phyloP scores from a whole-genome alignment of 1,284 basidiomycete species.

The Neonothopanus nambi region DNA sequence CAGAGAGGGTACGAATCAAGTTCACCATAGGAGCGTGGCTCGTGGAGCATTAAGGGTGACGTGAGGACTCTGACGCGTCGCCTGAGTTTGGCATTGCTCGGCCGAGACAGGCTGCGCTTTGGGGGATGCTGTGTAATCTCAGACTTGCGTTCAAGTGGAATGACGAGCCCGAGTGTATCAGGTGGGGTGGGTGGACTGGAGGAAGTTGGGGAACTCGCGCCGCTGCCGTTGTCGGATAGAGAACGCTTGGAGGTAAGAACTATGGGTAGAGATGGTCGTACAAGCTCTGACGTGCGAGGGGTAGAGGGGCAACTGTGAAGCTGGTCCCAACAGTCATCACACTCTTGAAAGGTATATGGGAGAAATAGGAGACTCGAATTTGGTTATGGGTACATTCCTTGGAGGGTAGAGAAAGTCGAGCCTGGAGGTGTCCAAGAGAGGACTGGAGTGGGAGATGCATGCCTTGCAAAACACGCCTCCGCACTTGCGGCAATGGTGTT shows the following conservation, averaged over 20 bases:
- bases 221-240: constrained; percentile 24
- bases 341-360: constrained; percentile 56
- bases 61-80: constrained; percentile 30
- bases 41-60: neutral
- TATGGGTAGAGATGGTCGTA: constrained; percentile 29
- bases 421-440: constrained; percentile 66
- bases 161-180: constrained; percentile 5
- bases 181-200: constrained; percentile 16
- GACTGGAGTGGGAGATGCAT: constrained; percentile 56
- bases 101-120: constrained; percentile 25
- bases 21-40: neutral
- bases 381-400: constrained; percentile 54
- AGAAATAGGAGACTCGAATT: constrained; percentile 55
- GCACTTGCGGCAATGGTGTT: constrained; percentile 80
- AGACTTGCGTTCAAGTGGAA: neutral
- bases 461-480: constrained; percentile 70
- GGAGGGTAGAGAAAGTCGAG: constrained; percentile 70
- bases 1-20: neutral
- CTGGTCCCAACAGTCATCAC: constrained; percentile 72
- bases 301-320: constrained; percentile 54
- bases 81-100: constrained; percentile 17
- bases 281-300: constrained; percentile 44
- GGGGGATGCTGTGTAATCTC: constrained; percentile 15
- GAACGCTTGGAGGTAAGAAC: constrained; percentile 30
- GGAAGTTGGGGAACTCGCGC: constrained; percentile 25